Percentiles rank a stretch among this genome's conserved stretches.
These are phyloP conservation scores for Xylariaceae sp. DNA, from an alignment of 2,329 filamentous ascomycete species.

Conservation along the genomic window DNA sequence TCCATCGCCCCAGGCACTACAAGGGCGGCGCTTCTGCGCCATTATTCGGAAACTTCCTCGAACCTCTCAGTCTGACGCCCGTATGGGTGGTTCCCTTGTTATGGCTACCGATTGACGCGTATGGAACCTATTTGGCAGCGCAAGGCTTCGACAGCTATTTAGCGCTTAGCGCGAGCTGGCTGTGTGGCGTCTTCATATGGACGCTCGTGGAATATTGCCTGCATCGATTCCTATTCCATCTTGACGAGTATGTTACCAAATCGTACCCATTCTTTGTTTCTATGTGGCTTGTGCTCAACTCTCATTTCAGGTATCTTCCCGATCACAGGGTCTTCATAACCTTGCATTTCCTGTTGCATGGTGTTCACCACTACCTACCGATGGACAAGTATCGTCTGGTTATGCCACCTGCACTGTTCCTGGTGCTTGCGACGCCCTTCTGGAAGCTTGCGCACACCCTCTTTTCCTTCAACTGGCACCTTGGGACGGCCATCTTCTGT, in stretches of 20 bases:
- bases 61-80: conserved; percentile 89
- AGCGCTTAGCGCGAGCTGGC: conserved; percentile 56
- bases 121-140: conserved; percentile 62
- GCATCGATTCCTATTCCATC: conserved; percentile 88
- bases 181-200: conserved; percentile 73
- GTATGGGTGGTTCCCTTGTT: conserved; percentile 85
- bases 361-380: conserved; percentile 97
- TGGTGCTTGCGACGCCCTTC: conserved; percentile 79
- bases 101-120: conserved; percentile 77
- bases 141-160: conserved; percentile 51
- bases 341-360: conserved; percentile 87
- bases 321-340: conserved; percentile 87
- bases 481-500: conserved; percentile 71
- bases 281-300: conserved; percentile 27
- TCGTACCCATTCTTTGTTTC: background rate
- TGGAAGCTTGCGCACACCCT: conserved; percentile 82
- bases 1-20: conserved; percentile 93
- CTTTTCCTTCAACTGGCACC: conserved; percentile 81
- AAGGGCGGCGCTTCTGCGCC: conserved; percentile 88
- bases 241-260: conserved; percentile 67
- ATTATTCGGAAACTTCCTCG: conserved; percentile 96
- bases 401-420: conserved; percentile 89
- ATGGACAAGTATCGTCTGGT: conserved; percentile 98
- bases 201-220: conserved; percentile 83
- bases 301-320: conserved; percentile 63